phyloP scores from a whole-genome alignment of 148 eudicot species.

The Rhododendron vialii region DNA sequence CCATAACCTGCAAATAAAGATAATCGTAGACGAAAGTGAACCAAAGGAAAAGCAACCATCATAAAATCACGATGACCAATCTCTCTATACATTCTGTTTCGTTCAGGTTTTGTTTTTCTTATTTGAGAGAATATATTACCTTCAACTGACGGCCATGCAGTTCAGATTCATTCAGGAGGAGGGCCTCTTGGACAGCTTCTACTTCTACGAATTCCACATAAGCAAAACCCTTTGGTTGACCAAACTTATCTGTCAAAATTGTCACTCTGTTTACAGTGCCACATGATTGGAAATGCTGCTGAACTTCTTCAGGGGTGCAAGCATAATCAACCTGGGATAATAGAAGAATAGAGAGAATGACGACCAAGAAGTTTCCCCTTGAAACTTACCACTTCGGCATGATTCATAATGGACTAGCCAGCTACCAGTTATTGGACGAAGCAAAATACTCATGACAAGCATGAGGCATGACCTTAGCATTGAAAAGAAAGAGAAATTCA shows the following conservation, averaged over 20 bases:
- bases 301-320: slow-evolving; percentile 98
- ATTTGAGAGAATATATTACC: slow-evolving; percentile 28
- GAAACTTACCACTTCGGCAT: not conserved
- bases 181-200: slow-evolving; percentile 89
- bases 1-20: slow-evolving; percentile 49
- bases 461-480: not conserved
- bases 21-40: not conserved
- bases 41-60: not conserved
- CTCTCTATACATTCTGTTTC: not conserved
- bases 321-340: slow-evolving; percentile 88
- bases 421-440: not conserved
- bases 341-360: not conserved
- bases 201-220: slow-evolving; percentile 89
- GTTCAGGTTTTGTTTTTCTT: too few relatives aligned
- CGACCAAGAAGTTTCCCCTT: not conserved
- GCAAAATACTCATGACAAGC: not conserved
- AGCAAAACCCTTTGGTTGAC: slow-evolving; percentile 97
- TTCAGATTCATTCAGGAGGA: slow-evolving; percentile 79
- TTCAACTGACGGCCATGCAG: slow-evolving; percentile 94
- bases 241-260: slow-evolving; percentile 87
- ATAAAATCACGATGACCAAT: not conserved
- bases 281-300: slow-evolving; percentile 91
- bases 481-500: not conserved
- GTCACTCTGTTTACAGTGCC: slow-evolving; percentile 91
- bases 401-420: slow-evolving; percentile 1